Conservation (phyloP, 768 basidiomycete genomes). For the Xanthoconium stramineum region DNA sequence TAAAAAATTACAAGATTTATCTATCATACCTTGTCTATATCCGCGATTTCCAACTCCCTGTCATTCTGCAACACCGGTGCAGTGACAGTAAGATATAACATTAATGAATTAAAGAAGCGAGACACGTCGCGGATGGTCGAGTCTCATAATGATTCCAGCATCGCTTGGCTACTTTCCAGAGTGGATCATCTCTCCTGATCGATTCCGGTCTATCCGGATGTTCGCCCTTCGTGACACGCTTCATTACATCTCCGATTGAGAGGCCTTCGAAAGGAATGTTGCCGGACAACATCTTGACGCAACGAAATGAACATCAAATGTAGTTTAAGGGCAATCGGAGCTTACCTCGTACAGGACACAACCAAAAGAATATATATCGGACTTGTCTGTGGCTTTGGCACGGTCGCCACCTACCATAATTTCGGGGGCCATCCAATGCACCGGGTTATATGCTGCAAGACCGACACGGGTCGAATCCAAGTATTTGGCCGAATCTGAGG, state of each 20-base stretch:
- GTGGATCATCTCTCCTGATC: neutral
- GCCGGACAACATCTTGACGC: conserved; percentile 19
- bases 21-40: no score
- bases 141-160: conserved; percentile 14
- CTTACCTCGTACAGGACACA: conserved; percentile 31
- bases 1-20: no score
- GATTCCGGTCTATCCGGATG: conserved; percentile 8
- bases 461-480: conserved; percentile 26
- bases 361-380: conserved; percentile 29
- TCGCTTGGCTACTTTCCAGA: conserved; percentile 10
- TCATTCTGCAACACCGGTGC: no score
- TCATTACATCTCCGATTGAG: neutral
- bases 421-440: conserved; percentile 30
- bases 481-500: conserved; percentile 21
- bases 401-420: conserved; percentile 6
- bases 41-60: no score
- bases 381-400: conserved; percentile 9
- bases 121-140: conserved; percentile 13
- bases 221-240: neutral
- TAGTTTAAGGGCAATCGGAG: neutral
- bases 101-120: neutral
- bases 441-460: conserved; percentile 1
- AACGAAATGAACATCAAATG: neutral
- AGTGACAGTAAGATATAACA: no score
- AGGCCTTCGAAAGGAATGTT: conserved; percentile 9